phyloP scores from a whole-genome alignment of 257 asterid genomes.

The Solanum corneliomulleri region DNA sequence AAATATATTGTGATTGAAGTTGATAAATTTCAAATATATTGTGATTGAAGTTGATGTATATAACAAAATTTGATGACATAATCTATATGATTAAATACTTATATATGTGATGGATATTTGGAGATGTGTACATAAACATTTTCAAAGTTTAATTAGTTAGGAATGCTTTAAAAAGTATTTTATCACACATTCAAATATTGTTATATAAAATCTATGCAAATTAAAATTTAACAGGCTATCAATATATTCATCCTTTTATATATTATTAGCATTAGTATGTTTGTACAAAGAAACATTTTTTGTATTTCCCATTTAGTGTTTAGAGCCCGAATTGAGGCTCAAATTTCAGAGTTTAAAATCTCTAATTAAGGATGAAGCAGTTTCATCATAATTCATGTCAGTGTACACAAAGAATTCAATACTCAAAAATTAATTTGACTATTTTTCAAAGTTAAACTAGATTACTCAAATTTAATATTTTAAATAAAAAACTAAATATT shows the following conservation, averaged over 20 bases:
- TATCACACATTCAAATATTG: neutral
- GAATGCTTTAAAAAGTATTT: no score
- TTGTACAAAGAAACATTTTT: neutral
- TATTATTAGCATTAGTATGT: no score
- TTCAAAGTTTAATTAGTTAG: no score
- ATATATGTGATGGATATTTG: neutral
- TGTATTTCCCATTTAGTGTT: no score
- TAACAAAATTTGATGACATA: neutral
- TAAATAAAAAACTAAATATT: no score
- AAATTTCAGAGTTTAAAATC: neutral
- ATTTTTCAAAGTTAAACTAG: no score
- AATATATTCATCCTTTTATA: neutral
- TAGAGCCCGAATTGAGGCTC: neutral
- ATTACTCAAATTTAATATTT: no score
- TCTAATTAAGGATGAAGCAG: neutral
- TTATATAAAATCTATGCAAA: neutral
- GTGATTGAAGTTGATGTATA: neutral
- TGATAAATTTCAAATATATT: no score
- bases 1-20: no score
- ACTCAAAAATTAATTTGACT: no score
- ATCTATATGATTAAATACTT: neutral
- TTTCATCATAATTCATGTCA: neutral
- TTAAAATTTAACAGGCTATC: neutral
- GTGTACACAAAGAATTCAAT: neutral
- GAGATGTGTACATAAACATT: neutral